Evolutionary conservation across 2,329 filamentous ascomycete species (phyloP), one percentile per base, ranked within the genome.

Genomic region (Ophiocordyceps camponoti-leonardi): DNA sequence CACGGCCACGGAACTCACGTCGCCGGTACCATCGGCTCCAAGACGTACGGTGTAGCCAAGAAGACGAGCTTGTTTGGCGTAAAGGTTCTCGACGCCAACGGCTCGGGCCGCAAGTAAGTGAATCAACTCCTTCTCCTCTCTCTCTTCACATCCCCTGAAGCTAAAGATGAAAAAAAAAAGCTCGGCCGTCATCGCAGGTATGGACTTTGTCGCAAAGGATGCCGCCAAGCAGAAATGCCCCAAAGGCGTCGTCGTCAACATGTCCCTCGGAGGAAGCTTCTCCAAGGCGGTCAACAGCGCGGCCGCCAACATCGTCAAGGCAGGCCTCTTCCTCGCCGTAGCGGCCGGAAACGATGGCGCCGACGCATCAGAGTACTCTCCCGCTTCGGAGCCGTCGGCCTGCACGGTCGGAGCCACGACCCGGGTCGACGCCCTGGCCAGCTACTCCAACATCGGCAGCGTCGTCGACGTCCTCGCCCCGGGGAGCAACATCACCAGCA

Each of bases 261-360:
- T 76, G 70, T 73, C 68, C 10, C 66, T 77, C 12, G 72, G 72
- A 41, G 72, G 71, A n/a, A 43, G 50, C 47, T 57, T 53, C 50
- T 70, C 67, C 6, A 42, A 58, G 0, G 55, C 68, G 31, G 54
- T 74, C 50, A 76, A 75, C 63, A 53, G 52, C 33, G 71, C 69
- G 16, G 69, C 72, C 26, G 59, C 58, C 22, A 56, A 54, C 41
- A 61, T 71, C 39, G 60, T 69, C 50, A 47, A 48, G 18, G 56
- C 58, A 2, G 71, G 70, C 35, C 56, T 74, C 48, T 71, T 72
- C 51, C 61, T 73, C 40, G 71, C 67, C 47, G 71, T 74, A n/a
- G 72, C 73, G 6, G 73, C 72, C 18, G 73, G 73, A 35, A 76
- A 76, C 55, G 59, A 64, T 26, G 60, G 59, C 49, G 51, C 52